Conservation (phyloP, 2,329 filamentous ascomycete genomes). For the Scytalidium sp. region DNA sequence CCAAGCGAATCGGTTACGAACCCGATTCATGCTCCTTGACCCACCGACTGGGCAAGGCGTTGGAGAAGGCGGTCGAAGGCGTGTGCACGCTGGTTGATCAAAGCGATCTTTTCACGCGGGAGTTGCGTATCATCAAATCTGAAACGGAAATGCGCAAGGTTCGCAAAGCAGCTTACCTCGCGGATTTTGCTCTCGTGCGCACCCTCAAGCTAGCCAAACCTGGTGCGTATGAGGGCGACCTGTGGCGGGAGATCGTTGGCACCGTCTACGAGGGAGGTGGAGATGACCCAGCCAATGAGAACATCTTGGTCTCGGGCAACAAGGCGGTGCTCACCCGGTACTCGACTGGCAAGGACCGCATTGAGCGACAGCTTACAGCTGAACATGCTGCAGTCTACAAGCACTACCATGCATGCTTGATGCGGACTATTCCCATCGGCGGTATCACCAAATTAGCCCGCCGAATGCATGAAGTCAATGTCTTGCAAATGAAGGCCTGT, state of each 20-base stretch:
- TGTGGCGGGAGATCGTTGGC: conserved; percentile 31
- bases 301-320: conserved; percentile 31
- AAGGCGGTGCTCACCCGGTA: conserved; percentile 31
- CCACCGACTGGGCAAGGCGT: conserved; percentile 29
- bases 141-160: conserved; percentile 27
- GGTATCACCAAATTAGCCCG: conserved; percentile 19
- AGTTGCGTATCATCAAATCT: conserved; percentile 30
- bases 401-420: conserved; percentile 31
- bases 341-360: conserved; percentile 27
- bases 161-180: conserved; percentile 31
- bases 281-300: conserved; percentile 32
- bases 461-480: conserved; percentile 24
- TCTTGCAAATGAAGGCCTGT: conserved; percentile 25
- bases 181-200: conserved; percentile 31
- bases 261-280: conserved; percentile 33
- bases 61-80: conserved; percentile 30
- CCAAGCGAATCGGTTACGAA: conserved; percentile 29
- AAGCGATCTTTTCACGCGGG: conserved; percentile 26
- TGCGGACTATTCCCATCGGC: conserved; percentile 27
- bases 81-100: conserved; percentile 26
- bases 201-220: conserved; percentile 32
- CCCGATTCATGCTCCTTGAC: conserved; percentile 34
- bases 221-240: conserved; percentile 31
- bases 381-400: conserved; percentile 32
- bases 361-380: conserved; percentile 30